These are phyloP conservation scores for Vitis hybrid DNA, from an alignment of 177 flowering plant species.

Conservation along the genomic window DNA sequence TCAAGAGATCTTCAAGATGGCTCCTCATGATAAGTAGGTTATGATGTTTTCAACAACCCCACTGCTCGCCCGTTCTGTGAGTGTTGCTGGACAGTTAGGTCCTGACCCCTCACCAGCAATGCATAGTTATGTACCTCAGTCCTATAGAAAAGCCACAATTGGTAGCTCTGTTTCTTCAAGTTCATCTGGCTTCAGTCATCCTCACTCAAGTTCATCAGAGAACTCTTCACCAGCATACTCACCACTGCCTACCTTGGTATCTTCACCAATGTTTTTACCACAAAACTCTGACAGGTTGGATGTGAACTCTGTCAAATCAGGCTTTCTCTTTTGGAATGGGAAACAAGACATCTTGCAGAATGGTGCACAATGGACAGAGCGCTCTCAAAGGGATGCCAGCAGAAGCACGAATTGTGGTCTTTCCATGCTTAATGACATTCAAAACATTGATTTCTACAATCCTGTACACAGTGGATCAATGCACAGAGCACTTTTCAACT, in stretches of 20 bases:
- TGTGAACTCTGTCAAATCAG: conserved; percentile 30
- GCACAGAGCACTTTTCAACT: conserved; percentile 23
- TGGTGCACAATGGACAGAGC: conserved; percentile 61
- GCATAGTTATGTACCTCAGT: conserved; percentile 49
- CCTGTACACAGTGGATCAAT: conserved; percentile 24
- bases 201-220: too few relatives aligned
- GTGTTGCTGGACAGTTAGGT: conserved; percentile 76
- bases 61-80: conserved; percentile 65
- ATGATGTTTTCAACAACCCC: conserved; percentile 24
- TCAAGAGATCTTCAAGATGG: too few relatives aligned
- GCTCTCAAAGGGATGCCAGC: conserved; percentile 33
- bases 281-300: conserved; percentile 48
- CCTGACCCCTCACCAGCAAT: conserved; percentile 50
- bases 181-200: conserved; percentile 27
- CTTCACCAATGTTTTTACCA: conserved; percentile 15
- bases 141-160: conserved; percentile 84
- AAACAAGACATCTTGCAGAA: conserved; percentile 38
- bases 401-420: conserved; percentile 25
- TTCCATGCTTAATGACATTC: conserved; percentile 32
- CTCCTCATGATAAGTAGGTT: too few relatives aligned
- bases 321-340: conserved; percentile 54
- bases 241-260: too few relatives aligned
- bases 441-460: conserved; percentile 35
- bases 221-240: too few relatives aligned
- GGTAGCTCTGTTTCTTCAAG: conserved; percentile 51